phyloP scores from a whole-genome alignment of 1,139 yeast species.

The Geotrichum citri-aurantii region DNA sequence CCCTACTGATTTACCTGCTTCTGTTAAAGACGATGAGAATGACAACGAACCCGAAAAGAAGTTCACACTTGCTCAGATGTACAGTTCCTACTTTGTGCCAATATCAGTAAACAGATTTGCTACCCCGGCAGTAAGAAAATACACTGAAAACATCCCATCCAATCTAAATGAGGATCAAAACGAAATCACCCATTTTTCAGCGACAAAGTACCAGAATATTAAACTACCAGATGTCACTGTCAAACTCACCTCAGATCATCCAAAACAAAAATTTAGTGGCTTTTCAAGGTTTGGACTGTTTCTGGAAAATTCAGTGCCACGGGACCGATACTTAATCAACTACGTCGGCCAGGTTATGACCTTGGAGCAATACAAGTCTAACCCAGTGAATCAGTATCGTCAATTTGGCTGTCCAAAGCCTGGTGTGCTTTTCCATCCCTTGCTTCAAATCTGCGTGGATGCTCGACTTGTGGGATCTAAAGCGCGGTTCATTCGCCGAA shows the following conservation, averaged over 20 bases:
- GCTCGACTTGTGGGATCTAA: slow-evolving; percentile 75
- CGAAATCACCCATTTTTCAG: slow-evolving; percentile 15
- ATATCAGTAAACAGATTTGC: slow-evolving; percentile 14
- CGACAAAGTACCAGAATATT: slow-evolving; percentile 27
- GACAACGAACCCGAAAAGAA: slow-evolving; percentile 18
- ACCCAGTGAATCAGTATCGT: slow-evolving; percentile 69
- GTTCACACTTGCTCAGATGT: slow-evolving; percentile 17
- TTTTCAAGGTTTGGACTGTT: slow-evolving; percentile 64
- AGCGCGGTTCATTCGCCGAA: slow-evolving; percentile 66
- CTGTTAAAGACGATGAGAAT: slow-evolving; percentile 12
- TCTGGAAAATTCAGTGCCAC: slow-evolving; percentile 42
- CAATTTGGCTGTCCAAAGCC: slow-evolving; percentile 85
- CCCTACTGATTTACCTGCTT: background rate
- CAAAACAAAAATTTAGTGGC: slow-evolving; percentile 65
- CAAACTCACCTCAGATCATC: slow-evolving; percentile 49
- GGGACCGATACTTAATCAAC: slow-evolving; percentile 55
- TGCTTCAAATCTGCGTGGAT: slow-evolving; percentile 60
- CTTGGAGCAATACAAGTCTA: slow-evolving; percentile 55
- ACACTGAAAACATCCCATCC: slow-evolving; percentile 6
- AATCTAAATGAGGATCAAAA: background rate
- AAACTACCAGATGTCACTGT: slow-evolving; percentile 31
- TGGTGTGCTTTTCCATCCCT: slow-evolving; percentile 53
- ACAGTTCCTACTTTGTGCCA: slow-evolving; percentile 17
- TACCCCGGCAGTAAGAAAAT: slow-evolving; percentile 8
- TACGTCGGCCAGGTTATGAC: slow-evolving; percentile 68